Percentiles rank a stretch among this genome's conserved stretches.
Conservation (phyloP, 75 land plant genomes). For the Ceratopteris richardii region DNA sequence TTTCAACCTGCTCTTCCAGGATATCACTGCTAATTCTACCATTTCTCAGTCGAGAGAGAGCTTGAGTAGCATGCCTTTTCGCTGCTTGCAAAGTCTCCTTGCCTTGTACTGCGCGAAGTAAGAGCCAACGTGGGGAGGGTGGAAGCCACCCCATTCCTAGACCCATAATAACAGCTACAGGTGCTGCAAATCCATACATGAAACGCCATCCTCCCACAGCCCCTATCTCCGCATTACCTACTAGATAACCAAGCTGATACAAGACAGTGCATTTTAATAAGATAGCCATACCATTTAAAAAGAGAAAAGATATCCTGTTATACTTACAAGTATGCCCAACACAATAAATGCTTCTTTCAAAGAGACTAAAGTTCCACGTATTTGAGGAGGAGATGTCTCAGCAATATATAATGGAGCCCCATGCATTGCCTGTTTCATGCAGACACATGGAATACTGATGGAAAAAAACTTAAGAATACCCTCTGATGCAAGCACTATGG, state of each 20-base stretch:
- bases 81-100: constrained; percentile 45
- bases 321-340: constrained; percentile 72
- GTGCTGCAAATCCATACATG: constrained; percentile 81
- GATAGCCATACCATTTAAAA: not conserved
- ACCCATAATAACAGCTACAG: constrained; percentile 65
- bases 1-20: constrained; percentile 61
- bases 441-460: not conserved
- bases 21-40: constrained; percentile 31
- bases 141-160: constrained; percentile 90
- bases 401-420: constrained; percentile 96
- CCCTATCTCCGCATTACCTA: constrained; percentile 57
- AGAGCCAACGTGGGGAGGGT: constrained; percentile 93
- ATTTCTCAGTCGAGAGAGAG: constrained; percentile 56
- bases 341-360: constrained; percentile 93
- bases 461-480: no score
- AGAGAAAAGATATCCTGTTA: no score
- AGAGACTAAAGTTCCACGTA: constrained; percentile 89
- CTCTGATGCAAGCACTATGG: no score
- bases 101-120: constrained; percentile 81
- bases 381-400: constrained; percentile 85
- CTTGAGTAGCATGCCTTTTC: constrained; percentile 54
- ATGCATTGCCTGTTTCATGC: constrained; percentile 88
- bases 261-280: not conserved
- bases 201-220: constrained; percentile 88
- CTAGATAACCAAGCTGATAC: constrained; percentile 66